Percentiles rank a stretch among this genome's conserved stretches.
Conservation (phyloP, 2,329 filamentous ascomycete genomes). For the Coniochaeta sp. region DNA sequence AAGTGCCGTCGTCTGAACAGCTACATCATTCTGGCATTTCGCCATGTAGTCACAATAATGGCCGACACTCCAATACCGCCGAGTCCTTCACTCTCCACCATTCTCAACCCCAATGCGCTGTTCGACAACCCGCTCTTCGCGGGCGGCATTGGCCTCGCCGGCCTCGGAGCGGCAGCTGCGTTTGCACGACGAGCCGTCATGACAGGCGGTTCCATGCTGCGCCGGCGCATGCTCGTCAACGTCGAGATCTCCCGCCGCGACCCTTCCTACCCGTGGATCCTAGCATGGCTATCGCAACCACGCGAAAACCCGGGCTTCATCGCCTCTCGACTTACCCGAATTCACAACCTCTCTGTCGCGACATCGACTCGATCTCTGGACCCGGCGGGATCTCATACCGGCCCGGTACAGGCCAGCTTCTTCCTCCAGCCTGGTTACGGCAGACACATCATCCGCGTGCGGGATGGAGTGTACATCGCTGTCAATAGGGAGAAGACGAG, state of each 20-base stretch:
- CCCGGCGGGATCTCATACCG: constrained; percentile 55
- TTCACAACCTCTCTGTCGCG: constrained; percentile 52
- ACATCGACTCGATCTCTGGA: constrained; percentile 42
- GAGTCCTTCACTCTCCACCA: constrained; percentile 10
- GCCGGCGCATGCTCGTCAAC: constrained; percentile 83
- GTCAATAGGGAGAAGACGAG: constrained; percentile 81
- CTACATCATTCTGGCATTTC: background rate
- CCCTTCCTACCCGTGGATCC: constrained; percentile 86
- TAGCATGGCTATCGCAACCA: constrained; percentile 88
- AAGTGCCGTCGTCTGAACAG: too few species aligned
- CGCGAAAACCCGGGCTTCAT: constrained; percentile 58
- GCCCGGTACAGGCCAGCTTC: constrained; percentile 71
- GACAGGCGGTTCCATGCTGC: constrained; percentile 64
- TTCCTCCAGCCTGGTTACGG: constrained; percentile 87
- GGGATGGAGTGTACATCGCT: constrained; percentile 71
- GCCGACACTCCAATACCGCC: constrained; percentile 6
- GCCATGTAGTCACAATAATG: constrained; percentile 2
- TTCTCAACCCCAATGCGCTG: constrained; percentile 47
- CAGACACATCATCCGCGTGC: constrained; percentile 79
- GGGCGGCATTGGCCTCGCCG: constrained; percentile 83
- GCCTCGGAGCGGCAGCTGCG: constrained; percentile 73
- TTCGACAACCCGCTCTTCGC: constrained; percentile 59
- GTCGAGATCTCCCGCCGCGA: constrained; percentile 94
- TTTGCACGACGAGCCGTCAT: constrained; percentile 74
- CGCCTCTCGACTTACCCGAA: constrained; percentile 49